Evolutionary conservation across 805 yeast genomes (phyloP), one percentile per base, ranked within the genome.

Genomic region (Suhomyces tanzawaensis): DNA sequence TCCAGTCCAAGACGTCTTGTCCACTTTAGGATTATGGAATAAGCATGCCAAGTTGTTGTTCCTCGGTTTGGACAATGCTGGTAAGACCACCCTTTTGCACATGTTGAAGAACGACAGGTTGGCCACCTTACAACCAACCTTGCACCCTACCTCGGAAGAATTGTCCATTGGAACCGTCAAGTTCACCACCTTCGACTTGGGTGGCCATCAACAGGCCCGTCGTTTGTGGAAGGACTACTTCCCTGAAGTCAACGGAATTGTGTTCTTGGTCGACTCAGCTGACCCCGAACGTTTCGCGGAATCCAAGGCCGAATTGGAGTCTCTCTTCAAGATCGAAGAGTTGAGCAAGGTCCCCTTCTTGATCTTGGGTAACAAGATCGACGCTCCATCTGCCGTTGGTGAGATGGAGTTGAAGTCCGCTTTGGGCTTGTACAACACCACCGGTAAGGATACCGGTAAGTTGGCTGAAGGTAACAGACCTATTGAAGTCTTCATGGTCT

Each of bases 201-300:
- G 99, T 67, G 99, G 99, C 30, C 99, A 93, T 72, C 83, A 79
- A 64, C 97, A 91, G 70, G 98, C 99, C 34, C 90, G 99, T 71
- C 88, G 99, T 70, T 81, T 93, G 60, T 93, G 99, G 99, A 90
- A 90, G 62, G 98, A 93, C 64, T 93, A 93, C 66, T 93, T 93
- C 83, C 99, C 99, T 42, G 99, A 93, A 70, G 99, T 93, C 34
- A 86, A 89, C 64, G 99, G 97, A 40, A 93, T 93, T 51, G 98
- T 93, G 22, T 93, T 85, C 65, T 73, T 93, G 42, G 97, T 93
- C 22, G 99, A 93, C 63, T 95, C 95, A 40, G 98, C 98, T 39
- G 99, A 93, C 61, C 82, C 93, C 26, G 95, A 83, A 62, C 84
- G 99, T 67, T 85, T 93, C 54, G 85, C 85, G 51, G 99, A 93